phyloP scores from a whole-genome alignment of 352 stramenopile species.

The Thalassiosira delicatula region DNA sequence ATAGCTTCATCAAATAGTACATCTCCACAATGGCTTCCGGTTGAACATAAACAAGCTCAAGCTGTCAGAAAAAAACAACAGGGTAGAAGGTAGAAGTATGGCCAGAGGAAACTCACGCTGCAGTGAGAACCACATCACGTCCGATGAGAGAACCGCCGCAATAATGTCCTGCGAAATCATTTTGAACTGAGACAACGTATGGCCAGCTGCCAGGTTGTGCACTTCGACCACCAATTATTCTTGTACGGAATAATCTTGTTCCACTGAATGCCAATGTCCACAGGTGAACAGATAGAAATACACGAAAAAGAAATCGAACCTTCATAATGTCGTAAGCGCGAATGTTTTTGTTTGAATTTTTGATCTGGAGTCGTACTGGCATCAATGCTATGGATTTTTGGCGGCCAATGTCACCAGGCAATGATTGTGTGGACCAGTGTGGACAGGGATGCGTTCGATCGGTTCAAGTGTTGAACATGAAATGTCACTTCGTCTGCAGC shows the following conservation, averaged over 20 bases:
- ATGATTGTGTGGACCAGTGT: background rate
- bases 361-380: too few relatives aligned
- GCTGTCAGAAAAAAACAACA: too few relatives aligned
- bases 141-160: constrained; percentile 38
- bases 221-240: constrained; percentile 25
- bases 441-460: background rate
- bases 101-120: constrained; percentile 17
- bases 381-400: too few relatives aligned
- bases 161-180: constrained; percentile 6
- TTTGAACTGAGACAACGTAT: constrained; percentile 31
- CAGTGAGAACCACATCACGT: constrained; percentile 25
- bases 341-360: too few relatives aligned
- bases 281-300: background rate
- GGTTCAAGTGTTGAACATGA: background rate
- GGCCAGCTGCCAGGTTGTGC: background rate
- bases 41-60: too few relatives aligned
- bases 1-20: background rate
- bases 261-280: background rate
- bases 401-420: background rate
- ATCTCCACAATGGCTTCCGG: too few relatives aligned
- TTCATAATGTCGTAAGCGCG: too few relatives aligned
- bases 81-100: too few relatives aligned
- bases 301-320: background rate
- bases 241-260: too few relatives aligned
- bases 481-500: too few relatives aligned